phyloP scores from a whole-genome alignment of 1,139 yeast species.

The Debaryomycetaceae sp. region DNA sequence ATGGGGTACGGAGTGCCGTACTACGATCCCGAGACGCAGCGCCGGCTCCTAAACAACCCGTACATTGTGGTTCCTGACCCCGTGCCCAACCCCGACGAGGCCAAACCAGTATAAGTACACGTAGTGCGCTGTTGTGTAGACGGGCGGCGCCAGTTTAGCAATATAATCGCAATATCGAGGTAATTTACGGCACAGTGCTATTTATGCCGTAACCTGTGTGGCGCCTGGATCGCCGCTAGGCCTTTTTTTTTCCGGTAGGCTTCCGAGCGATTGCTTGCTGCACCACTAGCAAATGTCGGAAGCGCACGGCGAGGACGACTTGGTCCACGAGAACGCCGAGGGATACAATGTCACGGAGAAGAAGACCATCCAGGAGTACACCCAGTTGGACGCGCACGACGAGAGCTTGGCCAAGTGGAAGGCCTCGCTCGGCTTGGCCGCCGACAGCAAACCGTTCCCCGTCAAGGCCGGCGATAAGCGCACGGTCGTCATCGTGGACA shows the following conservation, averaged over 20 bases:
- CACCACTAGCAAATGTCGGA: too few species aligned
- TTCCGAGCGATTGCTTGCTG: too few species aligned
- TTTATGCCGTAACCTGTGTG: too few species aligned
- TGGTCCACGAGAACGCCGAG: constrained; percentile 51
- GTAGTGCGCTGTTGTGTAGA: constrained; percentile 67
- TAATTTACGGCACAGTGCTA: too few species aligned
- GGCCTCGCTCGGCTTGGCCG: constrained; percentile 67
- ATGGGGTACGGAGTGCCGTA: constrained; percentile 2
- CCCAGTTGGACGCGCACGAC: constrained; percentile 79
- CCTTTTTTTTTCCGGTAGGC: too few species aligned
- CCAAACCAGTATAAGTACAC: constrained; percentile 54
- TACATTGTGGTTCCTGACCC: constrained; percentile 19
- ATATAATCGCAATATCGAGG: too few species aligned
- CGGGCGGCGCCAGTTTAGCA: too few species aligned
- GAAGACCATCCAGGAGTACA: constrained; percentile 79
- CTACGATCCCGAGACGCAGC: constrained; percentile 20
- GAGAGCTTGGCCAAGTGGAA: constrained; percentile 92
- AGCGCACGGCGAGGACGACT: constrained; percentile 41
- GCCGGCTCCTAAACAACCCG: constrained; percentile 20
- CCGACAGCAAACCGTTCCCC: constrained; percentile 46
- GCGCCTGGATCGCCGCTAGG: too few species aligned
- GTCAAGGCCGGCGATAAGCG: constrained; percentile 63
- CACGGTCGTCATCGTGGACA: constrained; percentile 68
- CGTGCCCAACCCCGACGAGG: constrained; percentile 19
- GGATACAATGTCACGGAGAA: constrained; percentile 76